Percentiles rank a stretch among this genome's conserved stretches.
Conservation (phyloP, 2,329 filamentous ascomycete genomes). For the Aspergillus aculeatus region DNA sequence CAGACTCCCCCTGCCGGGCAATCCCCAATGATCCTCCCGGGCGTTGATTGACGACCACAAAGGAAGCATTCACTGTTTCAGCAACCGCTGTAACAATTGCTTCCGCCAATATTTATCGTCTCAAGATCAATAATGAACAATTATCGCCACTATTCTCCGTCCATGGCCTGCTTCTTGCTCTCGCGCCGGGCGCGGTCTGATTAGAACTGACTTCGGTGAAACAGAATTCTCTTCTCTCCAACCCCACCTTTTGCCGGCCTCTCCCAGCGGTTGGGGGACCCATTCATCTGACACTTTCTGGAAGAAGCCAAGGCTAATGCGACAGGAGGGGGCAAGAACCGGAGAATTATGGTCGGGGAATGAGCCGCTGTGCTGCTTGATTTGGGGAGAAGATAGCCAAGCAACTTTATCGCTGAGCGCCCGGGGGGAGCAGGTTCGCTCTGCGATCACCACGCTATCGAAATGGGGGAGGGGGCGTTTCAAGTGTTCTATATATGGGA, state of each 20-base stretch:
- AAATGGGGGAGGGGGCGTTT: not conserved
- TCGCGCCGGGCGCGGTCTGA: not conserved
- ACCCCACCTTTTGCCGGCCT: not conserved
- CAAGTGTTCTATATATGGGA: conserved; percentile 3
- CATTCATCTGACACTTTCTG: not conserved
- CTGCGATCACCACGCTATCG: not conserved
- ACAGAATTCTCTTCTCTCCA: not conserved
- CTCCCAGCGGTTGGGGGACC: not conserved
- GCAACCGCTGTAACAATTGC: not conserved
- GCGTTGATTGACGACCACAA: not conserved
- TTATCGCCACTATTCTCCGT: not conserved
- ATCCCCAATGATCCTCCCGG: not conserved
- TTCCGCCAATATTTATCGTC: not conserved
- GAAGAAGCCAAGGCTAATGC: not conserved
- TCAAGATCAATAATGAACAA: not conserved
- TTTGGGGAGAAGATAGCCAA: not conserved
- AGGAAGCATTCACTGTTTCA: not conserved
- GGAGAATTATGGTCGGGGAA: not conserved
- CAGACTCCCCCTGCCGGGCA: not conserved
- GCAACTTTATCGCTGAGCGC: not conserved
- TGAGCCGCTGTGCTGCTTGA: not conserved
- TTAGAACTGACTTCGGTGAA: not conserved
- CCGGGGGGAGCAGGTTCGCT: not conserved
- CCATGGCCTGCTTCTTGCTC: not conserved
- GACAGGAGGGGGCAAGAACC: not conserved